Conservation (phyloP, 495 filamentous ascomycete genomes). For the Staphylotrichum longicolle region DNA sequence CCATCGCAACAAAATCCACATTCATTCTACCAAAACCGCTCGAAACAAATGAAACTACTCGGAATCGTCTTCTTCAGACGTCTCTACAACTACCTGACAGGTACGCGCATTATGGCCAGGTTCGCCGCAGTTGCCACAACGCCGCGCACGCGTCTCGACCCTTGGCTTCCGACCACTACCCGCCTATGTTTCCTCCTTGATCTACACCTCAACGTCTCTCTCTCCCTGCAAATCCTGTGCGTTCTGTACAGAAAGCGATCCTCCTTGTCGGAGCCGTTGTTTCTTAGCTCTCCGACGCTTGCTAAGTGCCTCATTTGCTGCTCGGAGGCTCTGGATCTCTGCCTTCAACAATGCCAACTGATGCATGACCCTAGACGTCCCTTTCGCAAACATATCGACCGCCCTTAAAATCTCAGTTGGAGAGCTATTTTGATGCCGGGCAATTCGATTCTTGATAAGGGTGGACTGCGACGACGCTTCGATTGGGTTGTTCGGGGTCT, state of each 20-base stretch:
- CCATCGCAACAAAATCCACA: too few relatives aligned
- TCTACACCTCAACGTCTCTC: constrained; percentile 1
- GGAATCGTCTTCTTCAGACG: constrained; percentile 2
- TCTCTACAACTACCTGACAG: background rate
- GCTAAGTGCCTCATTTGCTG: background rate
- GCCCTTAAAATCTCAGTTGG: constrained; percentile 1
- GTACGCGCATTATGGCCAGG: too few relatives aligned
- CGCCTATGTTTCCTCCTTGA: constrained; percentile 12
- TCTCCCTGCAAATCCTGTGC: constrained; percentile 10
- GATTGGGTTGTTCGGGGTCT: background rate
- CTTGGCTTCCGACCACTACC: constrained; percentile 1
- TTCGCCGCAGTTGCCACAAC: too few relatives aligned
- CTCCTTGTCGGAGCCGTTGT: constrained; percentile 13
- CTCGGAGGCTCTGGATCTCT: background rate
- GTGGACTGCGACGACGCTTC: background rate
- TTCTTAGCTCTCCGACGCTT: constrained; percentile 14
- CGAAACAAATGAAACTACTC: background rate
- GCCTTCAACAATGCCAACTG: background rate
- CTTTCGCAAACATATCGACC: constrained; percentile 5
- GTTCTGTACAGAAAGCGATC: constrained; percentile 13
- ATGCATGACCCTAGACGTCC: constrained; percentile 1
- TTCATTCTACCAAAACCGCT: too few relatives aligned
- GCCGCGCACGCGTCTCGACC: constrained; percentile 7
- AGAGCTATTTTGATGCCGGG: constrained; percentile 10
- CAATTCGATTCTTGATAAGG: constrained; percentile 12